Percentiles rank a stretch among this genome's conserved stretches.
These are phyloP conservation scores for Verticillium longisporum DNA, from an alignment of 2,329 filamentous ascomycete species.

Conservation along the genomic window DNA sequence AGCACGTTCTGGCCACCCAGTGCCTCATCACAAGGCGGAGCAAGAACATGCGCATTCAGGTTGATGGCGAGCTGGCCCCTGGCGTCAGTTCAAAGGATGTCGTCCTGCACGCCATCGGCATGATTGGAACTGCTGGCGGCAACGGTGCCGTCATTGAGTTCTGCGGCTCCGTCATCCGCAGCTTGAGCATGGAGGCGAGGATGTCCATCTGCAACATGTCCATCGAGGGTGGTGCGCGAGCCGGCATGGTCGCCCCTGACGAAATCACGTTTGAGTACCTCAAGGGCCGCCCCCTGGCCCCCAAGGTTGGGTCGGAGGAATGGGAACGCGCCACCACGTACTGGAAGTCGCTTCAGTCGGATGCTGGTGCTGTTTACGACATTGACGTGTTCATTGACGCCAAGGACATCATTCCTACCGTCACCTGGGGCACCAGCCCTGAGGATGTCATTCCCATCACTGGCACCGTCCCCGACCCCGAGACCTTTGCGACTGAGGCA, in stretches of 20 bases:
- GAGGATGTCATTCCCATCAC: conserved; percentile 96
- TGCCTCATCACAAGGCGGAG: conserved; percentile 90
- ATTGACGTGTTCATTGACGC: conserved; percentile 82
- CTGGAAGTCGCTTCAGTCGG: conserved; percentile 81
- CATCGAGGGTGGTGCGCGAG: conserved; percentile 90
- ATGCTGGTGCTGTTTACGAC: conserved; percentile 85
- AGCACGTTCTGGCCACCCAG: conserved; percentile 96
- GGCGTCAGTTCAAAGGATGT: conserved; percentile 97
- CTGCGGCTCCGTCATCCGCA: conserved; percentile 87
- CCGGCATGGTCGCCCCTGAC: conserved; percentile 95
- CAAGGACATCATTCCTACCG: conserved; percentile 87
- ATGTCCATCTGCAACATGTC: conserved; percentile 99
- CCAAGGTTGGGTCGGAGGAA: conserved; percentile 73
- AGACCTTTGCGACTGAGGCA: conserved; percentile 71
- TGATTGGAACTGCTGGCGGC: conserved; percentile 91
- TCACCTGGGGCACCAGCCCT: conserved; percentile 95
- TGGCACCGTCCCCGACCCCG: conserved; percentile 81
- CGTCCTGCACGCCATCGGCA: conserved; percentile 84
- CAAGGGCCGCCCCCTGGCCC: conserved; percentile 82
- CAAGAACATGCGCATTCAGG: conserved; percentile 98
- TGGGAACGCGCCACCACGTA: conserved; percentile 86
- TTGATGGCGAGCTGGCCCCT: conserved; percentile 81
- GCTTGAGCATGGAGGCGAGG: conserved; percentile 88
- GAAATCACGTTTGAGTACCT: conserved; percentile 93
- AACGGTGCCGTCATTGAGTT: conserved; percentile 95